Conservation (phyloP, 768 basidiomycete genomes). For the Porpolomopsis calyptriformis region DNA sequence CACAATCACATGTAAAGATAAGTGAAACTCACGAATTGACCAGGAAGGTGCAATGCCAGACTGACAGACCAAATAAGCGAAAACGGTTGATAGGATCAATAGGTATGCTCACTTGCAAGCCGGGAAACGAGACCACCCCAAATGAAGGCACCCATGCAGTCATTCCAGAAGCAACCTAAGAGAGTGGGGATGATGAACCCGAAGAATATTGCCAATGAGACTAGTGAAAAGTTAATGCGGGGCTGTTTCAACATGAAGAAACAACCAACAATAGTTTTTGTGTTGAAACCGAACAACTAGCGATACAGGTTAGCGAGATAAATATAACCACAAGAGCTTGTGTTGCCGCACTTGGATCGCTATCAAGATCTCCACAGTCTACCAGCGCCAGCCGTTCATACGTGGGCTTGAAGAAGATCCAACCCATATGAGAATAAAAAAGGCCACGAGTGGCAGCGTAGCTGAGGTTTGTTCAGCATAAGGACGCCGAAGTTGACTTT, state of each 20-base stretch:
- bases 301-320: constrained; percentile 1
- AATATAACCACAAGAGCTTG: too few relatives aligned
- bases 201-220: constrained; percentile 47
- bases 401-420: constrained; percentile 72
- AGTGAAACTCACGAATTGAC: constrained; percentile 49
- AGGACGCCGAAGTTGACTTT: not conserved
- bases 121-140: constrained; percentile 62
- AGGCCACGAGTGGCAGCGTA: constrained; percentile 69
- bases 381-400: constrained; percentile 54
- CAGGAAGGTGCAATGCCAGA: constrained; percentile 65
- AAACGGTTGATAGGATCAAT: not conserved
- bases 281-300: constrained; percentile 65
- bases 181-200: constrained; percentile 50
- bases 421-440: constrained; percentile 72
- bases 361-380: constrained; percentile 57
- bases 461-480: constrained; percentile 20
- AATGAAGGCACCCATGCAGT: constrained; percentile 54
- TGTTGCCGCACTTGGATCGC: constrained; percentile 48
- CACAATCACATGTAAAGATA: not conserved
- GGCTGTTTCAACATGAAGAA: not conserved
- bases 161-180: constrained; percentile 50
- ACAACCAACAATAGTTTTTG: constrained; percentile 43
- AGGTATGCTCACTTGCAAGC: constrained; percentile 38
- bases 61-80: constrained; percentile 19
- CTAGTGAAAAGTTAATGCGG: constrained; percentile 20